These are phyloP conservation scores for Sugiyamaella sp. DNA, from an alignment of 1,139 yeast genomes.

Conservation along the genomic window DNA sequence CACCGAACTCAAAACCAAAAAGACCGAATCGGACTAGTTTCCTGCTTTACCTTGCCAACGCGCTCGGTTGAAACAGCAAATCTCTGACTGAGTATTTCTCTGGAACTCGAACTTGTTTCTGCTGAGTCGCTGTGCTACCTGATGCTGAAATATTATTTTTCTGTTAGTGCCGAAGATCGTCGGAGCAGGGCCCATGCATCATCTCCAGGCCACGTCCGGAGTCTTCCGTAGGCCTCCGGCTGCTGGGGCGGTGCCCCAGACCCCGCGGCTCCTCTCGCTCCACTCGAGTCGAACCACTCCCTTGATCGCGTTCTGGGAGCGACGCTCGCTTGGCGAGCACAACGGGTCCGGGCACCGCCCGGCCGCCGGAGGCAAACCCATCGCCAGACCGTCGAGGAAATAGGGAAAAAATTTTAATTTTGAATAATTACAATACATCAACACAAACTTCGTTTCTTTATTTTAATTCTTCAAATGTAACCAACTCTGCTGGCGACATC, in stretches of 20 bases:
- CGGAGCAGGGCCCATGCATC: not conserved
- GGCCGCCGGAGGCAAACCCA: not conserved
- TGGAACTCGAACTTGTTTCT: too few species aligned
- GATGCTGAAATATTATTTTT: not conserved
- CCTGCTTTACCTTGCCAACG: too few species aligned
- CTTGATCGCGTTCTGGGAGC: too few species aligned
- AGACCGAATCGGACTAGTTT: too few species aligned
- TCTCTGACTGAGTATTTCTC: too few species aligned
- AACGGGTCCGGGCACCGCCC: not conserved
- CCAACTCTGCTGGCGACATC: conserved; percentile 99
- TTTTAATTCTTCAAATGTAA: conserved; percentile 65
- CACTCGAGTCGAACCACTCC: too few species aligned
- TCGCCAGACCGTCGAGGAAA: not conserved
- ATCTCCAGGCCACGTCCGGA: not conserved
- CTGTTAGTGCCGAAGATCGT: not conserved
- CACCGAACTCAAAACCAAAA: too few species aligned
- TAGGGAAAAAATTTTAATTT: conserved; percentile 6
- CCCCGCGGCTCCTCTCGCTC: too few species aligned
- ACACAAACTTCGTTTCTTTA: conserved; percentile 14
- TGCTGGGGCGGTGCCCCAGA: too few species aligned
- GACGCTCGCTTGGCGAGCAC: too few species aligned
- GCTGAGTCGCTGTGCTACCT: too few species aligned
- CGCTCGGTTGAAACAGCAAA: too few species aligned
- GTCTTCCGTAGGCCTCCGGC: not conserved
- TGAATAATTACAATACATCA: conserved; percentile 21